Evolutionary conservation across 2,329 filamentous ascomycete species (phyloP).

Genomic region (Botrytis porri): DNA sequence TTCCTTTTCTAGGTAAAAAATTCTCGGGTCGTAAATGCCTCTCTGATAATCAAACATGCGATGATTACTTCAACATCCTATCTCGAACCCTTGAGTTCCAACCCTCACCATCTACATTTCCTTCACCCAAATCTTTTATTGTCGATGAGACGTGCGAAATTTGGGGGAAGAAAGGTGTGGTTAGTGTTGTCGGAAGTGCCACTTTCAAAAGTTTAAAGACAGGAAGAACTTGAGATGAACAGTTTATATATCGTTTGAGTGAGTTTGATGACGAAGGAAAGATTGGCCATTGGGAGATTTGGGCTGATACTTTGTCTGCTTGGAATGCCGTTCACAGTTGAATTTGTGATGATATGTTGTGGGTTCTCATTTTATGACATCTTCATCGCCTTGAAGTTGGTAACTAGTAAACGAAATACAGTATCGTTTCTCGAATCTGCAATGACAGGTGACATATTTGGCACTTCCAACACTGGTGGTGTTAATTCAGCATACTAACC

Average conservation of each 20-base stretch:
- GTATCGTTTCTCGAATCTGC: not conserved
- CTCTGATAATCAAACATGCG: slow-evolving; percentile 34
- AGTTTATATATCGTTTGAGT: slow-evolving; percentile 43
- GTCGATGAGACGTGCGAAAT: slow-evolving; percentile 37
- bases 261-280: slow-evolving; percentile 41
- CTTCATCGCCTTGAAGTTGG: no score
- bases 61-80: slow-evolving; percentile 42
- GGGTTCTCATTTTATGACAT: not conserved
- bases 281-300: slow-evolving; percentile 45
- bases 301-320: slow-evolving; percentile 44
- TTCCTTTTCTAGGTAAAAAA: slow-evolving; percentile 42
- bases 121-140: slow-evolving; percentile 22
- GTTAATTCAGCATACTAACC: not conserved
- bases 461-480: not conserved
- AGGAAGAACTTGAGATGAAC: slow-evolving; percentile 42
- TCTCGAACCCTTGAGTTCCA: slow-evolving; percentile 32
- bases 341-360: not conserved
- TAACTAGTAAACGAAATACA: not conserved
- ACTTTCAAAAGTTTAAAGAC: slow-evolving; percentile 41
- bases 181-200: slow-evolving; percentile 40
- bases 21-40: slow-evolving; percentile 31
- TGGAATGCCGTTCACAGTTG: slow-evolving; percentile 39
- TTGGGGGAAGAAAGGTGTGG: slow-evolving; percentile 30
- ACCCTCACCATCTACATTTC: slow-evolving; percentile 13
- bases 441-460: not conserved